Evolutionary conservation across 164 flowering plant genomes (phyloP).

Genomic region (Chloranthus sessilifolius): DNA sequence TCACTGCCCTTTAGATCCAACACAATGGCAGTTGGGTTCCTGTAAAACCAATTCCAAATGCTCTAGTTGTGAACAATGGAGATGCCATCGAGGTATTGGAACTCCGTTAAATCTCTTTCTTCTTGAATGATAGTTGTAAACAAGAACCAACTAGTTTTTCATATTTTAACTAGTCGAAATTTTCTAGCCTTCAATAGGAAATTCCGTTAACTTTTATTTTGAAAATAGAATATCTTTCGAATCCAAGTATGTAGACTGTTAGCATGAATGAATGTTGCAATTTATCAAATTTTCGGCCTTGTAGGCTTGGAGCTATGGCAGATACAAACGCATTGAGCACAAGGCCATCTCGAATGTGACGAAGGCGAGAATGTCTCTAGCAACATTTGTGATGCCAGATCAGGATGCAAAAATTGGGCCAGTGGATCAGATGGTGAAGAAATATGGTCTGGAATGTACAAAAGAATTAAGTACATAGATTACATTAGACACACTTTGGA

Average conservation of each 20-base stretch:
- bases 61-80: slow-evolving; percentile 26
- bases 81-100: slow-evolving; percentile 29
- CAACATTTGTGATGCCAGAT: slow-evolving; percentile 17
- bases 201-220: too few species aligned
- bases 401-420: slow-evolving; percentile 14
- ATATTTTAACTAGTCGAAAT: too few species aligned
- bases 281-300: not conserved
- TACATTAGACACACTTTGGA: slow-evolving; percentile 10
- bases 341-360: slow-evolving; percentile 20
- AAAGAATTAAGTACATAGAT: slow-evolving; percentile 10
- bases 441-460: slow-evolving; percentile 7
- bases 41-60: slow-evolving; percentile 23
- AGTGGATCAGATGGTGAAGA: slow-evolving; percentile 9
- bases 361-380: slow-evolving; percentile 17
- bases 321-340: slow-evolving; percentile 22
- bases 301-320: slow-evolving; percentile 18
- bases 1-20: slow-evolving; percentile 20
- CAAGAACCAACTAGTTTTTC: too few species aligned
- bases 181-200: too few species aligned
- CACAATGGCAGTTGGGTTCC: slow-evolving; percentile 20
- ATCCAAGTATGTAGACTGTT: too few species aligned
- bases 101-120: not conserved
- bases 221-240: too few species aligned
- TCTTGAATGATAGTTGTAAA: too few species aligned
- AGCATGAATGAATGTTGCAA: too few species aligned